Conservation (phyloP, 768 basidiomycete genomes). For the Trametes punicea region DNA sequence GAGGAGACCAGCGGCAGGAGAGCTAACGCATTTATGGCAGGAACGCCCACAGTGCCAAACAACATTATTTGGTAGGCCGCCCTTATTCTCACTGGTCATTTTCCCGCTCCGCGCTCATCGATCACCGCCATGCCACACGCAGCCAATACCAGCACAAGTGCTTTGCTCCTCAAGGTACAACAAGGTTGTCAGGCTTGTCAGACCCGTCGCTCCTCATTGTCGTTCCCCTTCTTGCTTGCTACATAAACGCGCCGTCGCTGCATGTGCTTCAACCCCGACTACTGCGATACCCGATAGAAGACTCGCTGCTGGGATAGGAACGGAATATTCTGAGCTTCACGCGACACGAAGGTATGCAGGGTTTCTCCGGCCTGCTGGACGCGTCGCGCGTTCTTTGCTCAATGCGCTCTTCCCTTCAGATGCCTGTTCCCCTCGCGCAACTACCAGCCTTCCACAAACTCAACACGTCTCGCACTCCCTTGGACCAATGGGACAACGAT, state of each 20-base stretch:
- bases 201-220: background rate
- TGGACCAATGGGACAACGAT: conserved; percentile 10
- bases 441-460: background rate
- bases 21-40: conserved; percentile 4
- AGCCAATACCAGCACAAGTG: conserved; percentile 1
- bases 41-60: conserved; percentile 17
- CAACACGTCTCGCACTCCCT: background rate
- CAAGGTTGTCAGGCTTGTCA: conserved; percentile 1
- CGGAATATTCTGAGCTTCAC: background rate
- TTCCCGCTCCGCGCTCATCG: conserved; percentile 10
- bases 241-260: background rate
- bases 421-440: background rate
- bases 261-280: background rate
- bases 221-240: background rate
- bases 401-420: background rate
- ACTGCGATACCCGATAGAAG: background rate
- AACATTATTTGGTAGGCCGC: conserved; percentile 10
- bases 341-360: background rate
- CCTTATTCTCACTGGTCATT: background rate
- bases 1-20: background rate
- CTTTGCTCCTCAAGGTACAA: conserved; percentile 1
- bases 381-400: background rate
- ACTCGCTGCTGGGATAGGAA: background rate
- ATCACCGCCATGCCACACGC: conserved; percentile 12
- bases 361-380: background rate